A percentile compares a stretch with the other conserved stretches of the same genome.
Evolutionary conservation across 2,329 filamentous ascomycete species (phyloP).

Genomic region (Pezicula carpinea): DNA sequence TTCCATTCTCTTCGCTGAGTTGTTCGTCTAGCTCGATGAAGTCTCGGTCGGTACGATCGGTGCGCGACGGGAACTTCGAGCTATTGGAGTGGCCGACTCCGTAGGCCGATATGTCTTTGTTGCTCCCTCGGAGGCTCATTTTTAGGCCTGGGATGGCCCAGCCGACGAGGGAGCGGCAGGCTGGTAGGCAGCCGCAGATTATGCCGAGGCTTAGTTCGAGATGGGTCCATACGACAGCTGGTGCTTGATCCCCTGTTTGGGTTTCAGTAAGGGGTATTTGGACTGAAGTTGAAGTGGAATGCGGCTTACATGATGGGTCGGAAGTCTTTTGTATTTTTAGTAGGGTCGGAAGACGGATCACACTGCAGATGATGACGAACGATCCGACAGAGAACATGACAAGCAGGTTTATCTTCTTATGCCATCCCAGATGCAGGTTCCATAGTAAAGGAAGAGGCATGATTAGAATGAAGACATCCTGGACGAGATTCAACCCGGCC

Average conservation of each 20-base stretch:
- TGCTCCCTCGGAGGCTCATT: slow-evolving; percentile 15
- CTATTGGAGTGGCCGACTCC: not conserved
- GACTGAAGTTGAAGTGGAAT: too few species aligned
- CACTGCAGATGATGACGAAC: slow-evolving; percentile 9
- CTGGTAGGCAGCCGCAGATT: slow-evolving; percentile 36
- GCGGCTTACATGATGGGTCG: slow-evolving; percentile 12
- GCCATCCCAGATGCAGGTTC: slow-evolving; percentile 2
- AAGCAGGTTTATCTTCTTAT: slow-evolving; percentile 5
- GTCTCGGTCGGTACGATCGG: not conserved
- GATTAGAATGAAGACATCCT: slow-evolving; percentile 8
- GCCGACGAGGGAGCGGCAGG: slow-evolving; percentile 29
- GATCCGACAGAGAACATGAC: slow-evolving; percentile 11
- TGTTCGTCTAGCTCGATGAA: not conserved
- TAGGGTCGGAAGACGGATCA: slow-evolving; percentile 5
- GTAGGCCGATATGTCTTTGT: not conserved
- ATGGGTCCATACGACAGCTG: slow-evolving; percentile 12
- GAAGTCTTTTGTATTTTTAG: slow-evolving; percentile 2
- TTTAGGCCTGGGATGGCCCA: slow-evolving; percentile 13
- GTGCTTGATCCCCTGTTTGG: slow-evolving; percentile 12
- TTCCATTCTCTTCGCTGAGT: not conserved
- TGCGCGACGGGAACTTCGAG: not conserved
- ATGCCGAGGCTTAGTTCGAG: slow-evolving; percentile 36
- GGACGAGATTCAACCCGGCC: slow-evolving; percentile 5
- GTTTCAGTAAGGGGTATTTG: not conserved
- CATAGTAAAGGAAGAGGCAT: slow-evolving; percentile 8